Conservation (phyloP, 2,329 filamentous ascomycete species). For the Fusarium liriodendri region DNA sequence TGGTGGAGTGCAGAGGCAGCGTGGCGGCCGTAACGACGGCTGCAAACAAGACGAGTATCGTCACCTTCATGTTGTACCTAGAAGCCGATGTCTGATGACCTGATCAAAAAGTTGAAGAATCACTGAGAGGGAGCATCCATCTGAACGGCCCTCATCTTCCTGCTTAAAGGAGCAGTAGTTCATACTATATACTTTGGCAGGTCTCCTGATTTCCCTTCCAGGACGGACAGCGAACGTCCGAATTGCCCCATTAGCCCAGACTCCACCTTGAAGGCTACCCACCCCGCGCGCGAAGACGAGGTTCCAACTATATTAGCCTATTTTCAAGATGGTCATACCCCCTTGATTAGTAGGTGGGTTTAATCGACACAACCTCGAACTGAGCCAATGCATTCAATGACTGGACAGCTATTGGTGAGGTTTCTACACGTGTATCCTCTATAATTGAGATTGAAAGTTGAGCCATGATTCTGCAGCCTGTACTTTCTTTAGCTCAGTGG, state of each 20-base stretch:
- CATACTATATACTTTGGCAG: neutral
- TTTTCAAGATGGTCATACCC: neutral
- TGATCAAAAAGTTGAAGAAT: fast-evolving
- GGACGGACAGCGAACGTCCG: conserved; percentile 22
- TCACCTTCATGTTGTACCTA: conserved; percentile 17
- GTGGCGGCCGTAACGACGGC: conserved; percentile 8
- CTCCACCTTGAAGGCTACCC: neutral
- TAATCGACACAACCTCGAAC: neutral
- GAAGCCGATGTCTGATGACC: neutral
- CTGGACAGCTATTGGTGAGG: neutral
- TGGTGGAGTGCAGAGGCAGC: neutral
- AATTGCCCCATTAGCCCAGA: conserved; percentile 9
- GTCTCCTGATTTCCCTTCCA: neutral
- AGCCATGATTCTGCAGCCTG: too few species aligned
- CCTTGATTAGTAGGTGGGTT: neutral
- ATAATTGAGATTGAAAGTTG: neutral
- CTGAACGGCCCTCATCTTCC: neutral
- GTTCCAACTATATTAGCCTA: neutral
- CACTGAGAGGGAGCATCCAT: neutral
- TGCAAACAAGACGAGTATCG: neutral
- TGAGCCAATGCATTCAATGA: neutral
- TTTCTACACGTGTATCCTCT: neutral
- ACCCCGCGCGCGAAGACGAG: neutral
- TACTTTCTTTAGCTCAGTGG: too few species aligned
- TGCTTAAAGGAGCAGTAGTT: neutral